Evolutionary conservation across 2,329 filamentous ascomycete genomes (phyloP).

Genomic region (Aspergillus novoparasiticus): DNA sequence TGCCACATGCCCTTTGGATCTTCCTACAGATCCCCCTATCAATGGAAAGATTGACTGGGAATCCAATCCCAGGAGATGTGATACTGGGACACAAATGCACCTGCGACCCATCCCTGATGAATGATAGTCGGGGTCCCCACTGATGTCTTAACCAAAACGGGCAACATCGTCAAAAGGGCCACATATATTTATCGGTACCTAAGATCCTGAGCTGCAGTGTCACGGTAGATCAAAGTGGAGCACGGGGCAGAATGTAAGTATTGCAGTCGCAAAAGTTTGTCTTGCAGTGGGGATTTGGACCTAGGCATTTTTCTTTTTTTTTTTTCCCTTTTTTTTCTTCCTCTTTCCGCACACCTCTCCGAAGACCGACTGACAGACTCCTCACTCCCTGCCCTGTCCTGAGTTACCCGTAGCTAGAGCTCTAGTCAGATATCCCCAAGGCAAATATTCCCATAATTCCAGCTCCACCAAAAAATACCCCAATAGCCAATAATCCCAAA

Average conservation of each 20-base stretch:
- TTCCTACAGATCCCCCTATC: neutral
- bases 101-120: conserved; percentile 2
- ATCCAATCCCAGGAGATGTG: neutral
- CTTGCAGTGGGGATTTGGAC: conserved; percentile 1
- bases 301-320: neutral
- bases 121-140: conserved; percentile 3
- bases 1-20: conserved; percentile 2
- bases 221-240: conserved; percentile 12
- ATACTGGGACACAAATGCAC: neutral
- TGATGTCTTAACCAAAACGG: neutral
- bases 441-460: neutral
- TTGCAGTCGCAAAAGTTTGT: conserved; percentile 10
- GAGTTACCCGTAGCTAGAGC: neutral
- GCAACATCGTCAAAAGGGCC: conserved; percentile 3
- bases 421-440: neutral
- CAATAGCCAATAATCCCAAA: neutral
- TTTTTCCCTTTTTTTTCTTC: neutral
- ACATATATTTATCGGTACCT: conserved; percentile 7
- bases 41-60: neutral
- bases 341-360: neutral
- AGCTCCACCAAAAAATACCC: neutral
- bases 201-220: conserved; percentile 11
- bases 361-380: neutral
- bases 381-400: neutral
- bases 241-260: conserved; percentile 10